Evolutionary conservation across 176 grass and related monocot species (phyloP).

Genomic region (Cymbopogon citratus): DNA sequence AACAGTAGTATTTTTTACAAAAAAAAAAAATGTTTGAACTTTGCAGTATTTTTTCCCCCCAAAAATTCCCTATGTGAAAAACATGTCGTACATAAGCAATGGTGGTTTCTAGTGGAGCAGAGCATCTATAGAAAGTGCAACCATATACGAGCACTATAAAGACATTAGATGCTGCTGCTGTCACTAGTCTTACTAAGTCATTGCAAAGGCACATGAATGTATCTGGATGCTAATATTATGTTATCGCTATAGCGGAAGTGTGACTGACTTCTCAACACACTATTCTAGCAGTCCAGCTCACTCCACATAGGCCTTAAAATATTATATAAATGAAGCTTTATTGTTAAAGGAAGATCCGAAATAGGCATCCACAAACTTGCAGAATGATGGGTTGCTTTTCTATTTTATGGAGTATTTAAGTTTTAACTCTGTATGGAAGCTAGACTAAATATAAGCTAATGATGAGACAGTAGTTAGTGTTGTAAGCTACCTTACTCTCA

Average conservation of each 20-base stretch:
- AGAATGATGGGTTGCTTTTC: neutral
- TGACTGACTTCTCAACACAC: neutral
- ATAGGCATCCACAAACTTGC: neutral
- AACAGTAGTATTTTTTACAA: too few species aligned
- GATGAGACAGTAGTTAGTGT: neutral
- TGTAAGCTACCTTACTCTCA: neutral
- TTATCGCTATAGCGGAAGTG: neutral
- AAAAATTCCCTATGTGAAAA: neutral
- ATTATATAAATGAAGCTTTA: neutral
- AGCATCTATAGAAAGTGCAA: constrained; percentile 3
- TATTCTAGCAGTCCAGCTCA: neutral
- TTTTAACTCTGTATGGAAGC: neutral
- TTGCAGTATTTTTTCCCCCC: neutral
- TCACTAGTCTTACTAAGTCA: neutral
- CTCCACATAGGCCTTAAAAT: neutral
- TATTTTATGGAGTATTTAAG: neutral
- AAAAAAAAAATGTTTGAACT: neutral
- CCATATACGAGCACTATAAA: constrained; percentile 10
- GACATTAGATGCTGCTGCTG: neutral
- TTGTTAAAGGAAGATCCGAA: neutral
- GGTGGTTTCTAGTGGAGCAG: neutral
- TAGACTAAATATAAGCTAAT: neutral
- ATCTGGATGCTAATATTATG: neutral
- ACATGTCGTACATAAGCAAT: neutral
- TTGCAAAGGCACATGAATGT: neutral